Conservation (phyloP, 495 filamentous ascomycete genomes). For the Penicillium goetzii region DNA sequence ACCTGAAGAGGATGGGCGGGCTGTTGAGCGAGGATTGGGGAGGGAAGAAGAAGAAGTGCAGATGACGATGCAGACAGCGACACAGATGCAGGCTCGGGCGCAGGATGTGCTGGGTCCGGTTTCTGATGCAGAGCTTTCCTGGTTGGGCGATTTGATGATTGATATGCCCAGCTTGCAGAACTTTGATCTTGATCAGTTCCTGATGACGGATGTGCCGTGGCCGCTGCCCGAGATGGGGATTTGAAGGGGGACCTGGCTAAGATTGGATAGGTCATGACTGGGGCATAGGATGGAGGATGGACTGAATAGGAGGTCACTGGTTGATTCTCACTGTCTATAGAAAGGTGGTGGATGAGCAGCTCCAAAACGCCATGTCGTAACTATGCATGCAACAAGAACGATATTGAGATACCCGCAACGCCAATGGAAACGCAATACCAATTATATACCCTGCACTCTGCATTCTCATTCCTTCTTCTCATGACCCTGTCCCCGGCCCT, state of each 20-base stretch:
- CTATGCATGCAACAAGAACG: conserved; percentile 5
- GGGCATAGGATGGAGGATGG: not conserved
- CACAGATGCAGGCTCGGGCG: not conserved
- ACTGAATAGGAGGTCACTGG: not conserved
- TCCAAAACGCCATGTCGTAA: not conserved
- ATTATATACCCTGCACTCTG: not conserved
- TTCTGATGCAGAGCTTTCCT: conserved; percentile 41
- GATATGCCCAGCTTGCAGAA: conserved; percentile 52
- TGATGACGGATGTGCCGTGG: conserved; percentile 38
- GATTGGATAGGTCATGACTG: not conserved
- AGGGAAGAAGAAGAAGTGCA: not conserved
- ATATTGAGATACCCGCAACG: conserved; percentile 14
- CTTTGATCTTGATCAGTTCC: conserved; percentile 49
- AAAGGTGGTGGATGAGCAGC: not conserved
- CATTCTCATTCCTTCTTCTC: conserved; percentile 31
- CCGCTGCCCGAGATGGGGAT: conserved; percentile 39
- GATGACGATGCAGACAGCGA: not conserved
- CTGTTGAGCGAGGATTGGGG: not conserved
- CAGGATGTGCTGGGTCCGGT: conserved; percentile 17
- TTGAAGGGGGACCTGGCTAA: conserved; percentile 12
- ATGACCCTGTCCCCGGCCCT: not conserved
- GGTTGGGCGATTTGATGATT: conserved; percentile 50
- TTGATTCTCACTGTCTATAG: conserved; percentile 1
- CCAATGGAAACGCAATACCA: conserved; percentile 7
- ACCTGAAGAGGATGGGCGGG: not conserved